A percentile compares a stretch with the other conserved stretches of the same genome.
Evolutionary conservation across 441 rosid species (phyloP).

Genomic region (Erodium chrysanthum): DNA sequence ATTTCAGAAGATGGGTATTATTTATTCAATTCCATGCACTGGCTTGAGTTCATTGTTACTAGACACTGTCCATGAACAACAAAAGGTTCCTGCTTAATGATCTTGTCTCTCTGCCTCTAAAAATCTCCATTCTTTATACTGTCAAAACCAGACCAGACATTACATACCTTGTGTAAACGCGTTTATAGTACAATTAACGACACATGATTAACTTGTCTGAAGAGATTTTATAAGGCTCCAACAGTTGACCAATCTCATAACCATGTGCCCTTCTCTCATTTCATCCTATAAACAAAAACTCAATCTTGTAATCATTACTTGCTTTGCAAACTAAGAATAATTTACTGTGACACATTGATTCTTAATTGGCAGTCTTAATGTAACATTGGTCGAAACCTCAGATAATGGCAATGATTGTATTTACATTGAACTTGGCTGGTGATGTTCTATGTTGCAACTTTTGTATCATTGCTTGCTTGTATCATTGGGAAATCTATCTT

Average conservation of each 20-base stretch:
- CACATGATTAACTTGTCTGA: too few relatives aligned
- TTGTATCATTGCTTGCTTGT: neutral
- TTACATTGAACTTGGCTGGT: neutral
- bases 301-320: neutral
- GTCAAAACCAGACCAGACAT: too few relatives aligned
- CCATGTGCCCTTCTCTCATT: slow-evolving; percentile 24
- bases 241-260: slow-evolving; percentile 27
- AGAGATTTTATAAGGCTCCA: neutral
- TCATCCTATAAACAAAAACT: too few relatives aligned
- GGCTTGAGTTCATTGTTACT: too few relatives aligned
- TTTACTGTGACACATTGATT: neutral
- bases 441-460: neutral
- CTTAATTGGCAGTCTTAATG: neutral
- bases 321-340: neutral
- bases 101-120: too few relatives aligned
- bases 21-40: too few relatives aligned
- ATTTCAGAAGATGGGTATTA: too few relatives aligned
- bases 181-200: neutral
- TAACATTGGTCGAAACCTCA: neutral
- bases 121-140: too few relatives aligned
- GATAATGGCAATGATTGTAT: neutral
- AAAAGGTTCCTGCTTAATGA: too few relatives aligned
- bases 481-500: neutral
- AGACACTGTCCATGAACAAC: too few relatives aligned
- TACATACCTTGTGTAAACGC: too few relatives aligned